A percentile compares a stretch with the other conserved stretches of the same genome.
These are phyloP conservation scores for Pulveroboletus sp. DNA, from an alignment of 768 basidiomycete species.

Conservation along the genomic window DNA sequence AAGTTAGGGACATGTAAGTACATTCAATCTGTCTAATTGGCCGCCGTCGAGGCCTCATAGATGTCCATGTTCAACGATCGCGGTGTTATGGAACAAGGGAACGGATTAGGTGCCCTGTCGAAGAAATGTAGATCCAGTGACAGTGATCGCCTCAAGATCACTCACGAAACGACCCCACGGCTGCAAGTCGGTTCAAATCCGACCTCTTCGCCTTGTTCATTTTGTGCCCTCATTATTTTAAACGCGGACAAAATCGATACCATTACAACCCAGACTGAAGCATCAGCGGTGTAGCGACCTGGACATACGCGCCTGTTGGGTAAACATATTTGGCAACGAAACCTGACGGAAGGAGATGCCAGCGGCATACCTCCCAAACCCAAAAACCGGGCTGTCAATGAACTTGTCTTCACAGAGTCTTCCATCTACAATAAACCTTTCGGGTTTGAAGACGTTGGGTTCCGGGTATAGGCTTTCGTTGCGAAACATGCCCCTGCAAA, in stretches of 20 bases:
- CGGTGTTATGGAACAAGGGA: background rate
- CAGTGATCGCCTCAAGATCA: background rate
- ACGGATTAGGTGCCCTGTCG: background rate
- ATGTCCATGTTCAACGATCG: background rate
- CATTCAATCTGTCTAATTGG: too few relatives aligned
- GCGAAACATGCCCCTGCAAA: conserved; percentile 15
- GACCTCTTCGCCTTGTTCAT: conserved; percentile 22
- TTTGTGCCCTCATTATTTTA: conserved; percentile 21
- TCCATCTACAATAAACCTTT: conserved; percentile 27
- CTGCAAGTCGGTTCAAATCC: background rate
- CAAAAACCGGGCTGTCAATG: conserved; percentile 7
- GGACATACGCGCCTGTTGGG: conserved; percentile 30
- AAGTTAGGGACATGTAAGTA: too few relatives aligned
- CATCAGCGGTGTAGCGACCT: conserved; percentile 31
- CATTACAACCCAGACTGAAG: conserved; percentile 24
- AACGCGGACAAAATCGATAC: conserved; percentile 20
- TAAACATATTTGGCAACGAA: background rate
- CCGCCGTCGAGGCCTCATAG: too few relatives aligned
- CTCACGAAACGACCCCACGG: background rate
- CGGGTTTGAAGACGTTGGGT: conserved; percentile 29
- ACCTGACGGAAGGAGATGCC: background rate
- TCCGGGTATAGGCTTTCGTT: conserved; percentile 14
- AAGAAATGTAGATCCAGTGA: background rate
- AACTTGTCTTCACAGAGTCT: background rate
- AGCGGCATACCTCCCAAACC: conserved; percentile 25